Conservation (phyloP, 2,329 filamentous ascomycete species). For the Arachnomyces sp. region DNA sequence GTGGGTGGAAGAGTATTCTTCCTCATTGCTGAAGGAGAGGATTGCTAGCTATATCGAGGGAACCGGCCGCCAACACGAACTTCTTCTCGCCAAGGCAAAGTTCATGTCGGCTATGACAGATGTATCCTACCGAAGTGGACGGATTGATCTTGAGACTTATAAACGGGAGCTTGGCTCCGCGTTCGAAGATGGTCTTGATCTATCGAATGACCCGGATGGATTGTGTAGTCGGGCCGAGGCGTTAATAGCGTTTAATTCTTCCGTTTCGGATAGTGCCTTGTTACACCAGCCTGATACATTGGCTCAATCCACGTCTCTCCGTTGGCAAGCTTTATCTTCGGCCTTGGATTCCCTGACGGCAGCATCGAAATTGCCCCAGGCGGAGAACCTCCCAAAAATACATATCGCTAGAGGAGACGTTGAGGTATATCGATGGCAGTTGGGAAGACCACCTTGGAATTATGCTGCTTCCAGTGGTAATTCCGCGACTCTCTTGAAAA, state of each 20-base stretch:
- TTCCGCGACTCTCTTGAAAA: slow-evolving; percentile 41
- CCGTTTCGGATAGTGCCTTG: slow-evolving; percentile 30
- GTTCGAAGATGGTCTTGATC: slow-evolving; percentile 32
- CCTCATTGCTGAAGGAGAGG: slow-evolving; percentile 44
- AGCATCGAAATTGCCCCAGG: slow-evolving; percentile 44
- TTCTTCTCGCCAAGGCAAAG: slow-evolving; percentile 46
- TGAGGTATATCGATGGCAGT: slow-evolving; percentile 46
- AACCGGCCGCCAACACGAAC: slow-evolving; percentile 41
- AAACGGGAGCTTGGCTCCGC: slow-evolving; percentile 34
- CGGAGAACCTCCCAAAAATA: slow-evolving; percentile 44
- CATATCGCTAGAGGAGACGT: slow-evolving; percentile 48
- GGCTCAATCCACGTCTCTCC: slow-evolving; percentile 23
- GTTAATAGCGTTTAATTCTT: slow-evolving; percentile 46
- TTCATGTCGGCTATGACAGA: slow-evolving; percentile 51
- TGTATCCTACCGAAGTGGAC: slow-evolving; percentile 45
- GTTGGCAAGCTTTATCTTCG: slow-evolving; percentile 47
- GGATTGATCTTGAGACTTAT: slow-evolving; percentile 47
- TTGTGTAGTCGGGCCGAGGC: slow-evolving; percentile 51
- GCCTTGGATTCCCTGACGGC: slow-evolving; percentile 43
- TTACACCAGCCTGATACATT: slow-evolving; percentile 21
- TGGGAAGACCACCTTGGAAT: slow-evolving; percentile 39
- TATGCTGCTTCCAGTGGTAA: slow-evolving; percentile 38
- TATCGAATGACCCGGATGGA: slow-evolving; percentile 39
- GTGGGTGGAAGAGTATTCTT: slow-evolving; percentile 51
- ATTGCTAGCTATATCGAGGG: slow-evolving; percentile 45